Conservation (phyloP, 805 yeast species). For the Candida pseudoglaebosa region DNA sequence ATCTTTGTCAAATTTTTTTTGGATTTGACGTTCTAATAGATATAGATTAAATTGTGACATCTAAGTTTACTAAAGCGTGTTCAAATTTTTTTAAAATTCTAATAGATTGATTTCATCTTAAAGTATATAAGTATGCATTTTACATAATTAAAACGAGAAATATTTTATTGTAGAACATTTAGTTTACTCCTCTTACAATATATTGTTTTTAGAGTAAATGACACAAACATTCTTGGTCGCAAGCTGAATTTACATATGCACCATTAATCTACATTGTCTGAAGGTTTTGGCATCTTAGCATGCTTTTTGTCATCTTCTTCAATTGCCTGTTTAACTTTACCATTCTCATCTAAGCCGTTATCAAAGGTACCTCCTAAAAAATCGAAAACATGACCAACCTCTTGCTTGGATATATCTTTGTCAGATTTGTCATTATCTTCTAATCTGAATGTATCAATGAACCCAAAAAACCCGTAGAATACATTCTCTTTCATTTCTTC, state of each 20-base stretch:
- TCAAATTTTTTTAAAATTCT: not conserved
- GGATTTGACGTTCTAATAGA: not conserved
- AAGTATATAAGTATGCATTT: not conserved
- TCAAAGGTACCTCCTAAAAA: constrained; percentile 46
- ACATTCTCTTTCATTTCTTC: constrained; percentile 88
- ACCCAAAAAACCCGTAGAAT: constrained; percentile 86
- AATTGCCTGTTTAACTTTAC: constrained; percentile 9
- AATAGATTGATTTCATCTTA: not conserved
- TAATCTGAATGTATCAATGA: constrained; percentile 72
- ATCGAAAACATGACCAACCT: constrained; percentile 60
- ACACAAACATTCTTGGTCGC: too few species aligned
- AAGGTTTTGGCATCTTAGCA: constrained; percentile 7
- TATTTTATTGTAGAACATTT: not conserved
- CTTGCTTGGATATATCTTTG: constrained; percentile 26
- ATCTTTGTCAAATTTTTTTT: not conserved
- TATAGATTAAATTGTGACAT: not conserved
- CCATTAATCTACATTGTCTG: constrained; percentile 16
- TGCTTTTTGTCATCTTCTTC: constrained; percentile 6
- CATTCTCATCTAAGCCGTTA: constrained; percentile 7
- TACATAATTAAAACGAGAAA: not conserved
- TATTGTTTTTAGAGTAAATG: too few species aligned
- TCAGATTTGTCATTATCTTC: constrained; percentile 34
- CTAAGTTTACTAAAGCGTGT: not conserved
- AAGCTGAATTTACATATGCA: not conserved
- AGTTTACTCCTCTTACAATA: too few species aligned